These are phyloP conservation scores for Thermomyces lanuginosus DNA, from an alignment of 2,329 filamentous ascomycete species.

Conservation along the genomic window DNA sequence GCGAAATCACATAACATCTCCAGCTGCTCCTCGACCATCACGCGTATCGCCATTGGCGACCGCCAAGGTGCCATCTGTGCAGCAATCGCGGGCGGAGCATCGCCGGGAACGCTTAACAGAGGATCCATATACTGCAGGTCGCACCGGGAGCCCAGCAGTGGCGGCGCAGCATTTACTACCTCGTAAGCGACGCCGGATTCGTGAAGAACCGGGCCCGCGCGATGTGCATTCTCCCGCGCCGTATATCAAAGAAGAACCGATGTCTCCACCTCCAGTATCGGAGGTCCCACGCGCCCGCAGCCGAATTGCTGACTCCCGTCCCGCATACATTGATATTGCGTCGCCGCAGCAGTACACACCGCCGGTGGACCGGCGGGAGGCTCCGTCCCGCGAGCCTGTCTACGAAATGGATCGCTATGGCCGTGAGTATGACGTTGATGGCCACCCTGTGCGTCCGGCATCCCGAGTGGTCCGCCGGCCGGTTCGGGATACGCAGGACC, in stretches of 20 bases:
- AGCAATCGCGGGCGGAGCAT: constrained; percentile 41
- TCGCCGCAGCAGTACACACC: constrained; percentile 25
- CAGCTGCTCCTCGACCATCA: constrained; percentile 58
- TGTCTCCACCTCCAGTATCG: constrained; percentile 43
- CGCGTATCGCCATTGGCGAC: constrained; percentile 46
- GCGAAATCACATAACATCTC: constrained; percentile 56
- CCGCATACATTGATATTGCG: constrained; percentile 33
- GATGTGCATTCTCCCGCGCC: constrained; percentile 28
- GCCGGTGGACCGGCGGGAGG: constrained; percentile 19
- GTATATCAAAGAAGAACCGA: constrained; percentile 46
- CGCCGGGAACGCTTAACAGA: constrained; percentile 18
- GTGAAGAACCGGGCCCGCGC: constrained; percentile 23
- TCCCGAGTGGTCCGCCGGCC: constrained; percentile 25
- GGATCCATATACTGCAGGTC: constrained; percentile 19
- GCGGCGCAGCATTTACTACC: constrained; percentile 28
- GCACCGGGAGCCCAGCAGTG: constrained; percentile 32
- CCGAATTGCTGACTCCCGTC: constrained; percentile 23
- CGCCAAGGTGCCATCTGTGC: constrained; percentile 36
- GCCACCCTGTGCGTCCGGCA: constrained; percentile 21
- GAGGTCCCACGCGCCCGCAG: constrained; percentile 22
- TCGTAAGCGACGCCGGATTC: constrained; percentile 37
- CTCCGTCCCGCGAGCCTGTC: constrained; percentile 13
- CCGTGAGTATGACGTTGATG: constrained; percentile 13
- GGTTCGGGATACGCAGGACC: constrained; percentile 27
- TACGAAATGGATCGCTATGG: constrained; percentile 22